Conservation (phyloP, 306 rosid species). For the Cicer arietinum region DNA sequence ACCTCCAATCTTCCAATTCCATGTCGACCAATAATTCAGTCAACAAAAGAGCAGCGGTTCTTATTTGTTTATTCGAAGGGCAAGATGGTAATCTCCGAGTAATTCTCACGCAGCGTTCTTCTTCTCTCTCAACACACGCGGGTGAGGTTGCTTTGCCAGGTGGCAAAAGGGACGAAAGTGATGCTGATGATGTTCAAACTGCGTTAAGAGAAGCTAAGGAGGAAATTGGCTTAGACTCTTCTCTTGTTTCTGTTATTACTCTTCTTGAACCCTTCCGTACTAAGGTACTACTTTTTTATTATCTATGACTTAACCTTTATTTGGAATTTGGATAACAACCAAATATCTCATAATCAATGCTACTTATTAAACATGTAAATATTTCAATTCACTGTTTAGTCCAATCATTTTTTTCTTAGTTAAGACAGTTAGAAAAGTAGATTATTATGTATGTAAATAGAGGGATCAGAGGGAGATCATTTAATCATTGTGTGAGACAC, state of each 20-base stretch:
- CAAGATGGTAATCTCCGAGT: slow-evolving; percentile 59
- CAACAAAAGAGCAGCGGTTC: slow-evolving; percentile 69
- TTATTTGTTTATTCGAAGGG: slow-evolving; percentile 67
- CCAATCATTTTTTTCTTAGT: not conserved
- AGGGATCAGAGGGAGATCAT: no score
- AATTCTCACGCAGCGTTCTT: slow-evolving; percentile 73
- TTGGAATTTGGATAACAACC: no score
- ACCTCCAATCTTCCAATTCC: slow-evolving; percentile 43
- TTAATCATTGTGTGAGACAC: no score
- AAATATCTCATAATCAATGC: no score
- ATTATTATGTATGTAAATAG: no score
- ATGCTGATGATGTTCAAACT: slow-evolving; percentile 69
- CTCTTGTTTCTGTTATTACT: slow-evolving; percentile 64
- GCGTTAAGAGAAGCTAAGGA: slow-evolving; percentile 92
- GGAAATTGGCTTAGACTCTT: slow-evolving; percentile 85
- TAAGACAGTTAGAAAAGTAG: no score
- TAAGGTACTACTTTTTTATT: slow-evolving; percentile 45
- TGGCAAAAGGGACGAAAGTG: slow-evolving; percentile 75
- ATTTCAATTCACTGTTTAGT: not conserved
- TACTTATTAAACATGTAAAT: not conserved
- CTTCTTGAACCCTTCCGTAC: slow-evolving; percentile 62
- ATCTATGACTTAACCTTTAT: no score
- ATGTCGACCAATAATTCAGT: not conserved
- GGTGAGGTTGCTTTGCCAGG: slow-evolving; percentile 95
- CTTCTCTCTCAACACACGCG: slow-evolving; percentile 78